Evolutionary conservation across 164 flowering plant species (phyloP).

Genomic region (Piper longum): DNA sequence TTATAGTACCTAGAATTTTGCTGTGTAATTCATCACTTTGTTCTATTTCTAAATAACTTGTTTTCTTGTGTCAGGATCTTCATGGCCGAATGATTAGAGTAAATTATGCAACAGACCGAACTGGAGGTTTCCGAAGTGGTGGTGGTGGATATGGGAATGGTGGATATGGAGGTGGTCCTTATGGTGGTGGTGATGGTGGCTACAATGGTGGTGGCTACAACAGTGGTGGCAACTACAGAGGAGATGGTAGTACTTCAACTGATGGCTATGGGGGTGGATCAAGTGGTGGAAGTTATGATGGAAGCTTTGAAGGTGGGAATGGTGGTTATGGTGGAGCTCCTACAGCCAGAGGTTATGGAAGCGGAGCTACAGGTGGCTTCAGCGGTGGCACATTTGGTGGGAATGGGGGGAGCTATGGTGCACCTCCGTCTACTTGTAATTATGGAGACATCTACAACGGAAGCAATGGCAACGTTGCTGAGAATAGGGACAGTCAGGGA

Average conservation of each 20-base stretch:
- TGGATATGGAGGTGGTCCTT: slow-evolving; percentile 6
- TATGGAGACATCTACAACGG: slow-evolving; percentile 1
- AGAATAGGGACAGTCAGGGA: not conserved
- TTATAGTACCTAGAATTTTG: too few relatives aligned
- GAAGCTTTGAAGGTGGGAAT: not conserved
- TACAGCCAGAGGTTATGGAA: not conserved
- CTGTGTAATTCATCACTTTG: not conserved
- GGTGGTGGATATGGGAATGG: slow-evolving; percentile 5
- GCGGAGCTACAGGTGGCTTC: not conserved
- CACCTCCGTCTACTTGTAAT: not conserved
- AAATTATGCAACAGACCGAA: slow-evolving; percentile 61
- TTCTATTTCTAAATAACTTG: not conserved
- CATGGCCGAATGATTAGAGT: slow-evolving; percentile 66
- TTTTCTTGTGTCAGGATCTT: slow-evolving; percentile 35
- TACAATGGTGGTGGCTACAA: slow-evolving; percentile 3
- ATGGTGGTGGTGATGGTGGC: slow-evolving; percentile 7
- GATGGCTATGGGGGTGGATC: not conserved
- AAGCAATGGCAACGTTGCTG: not conserved
- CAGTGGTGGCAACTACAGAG: not conserved
- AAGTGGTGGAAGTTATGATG: not conserved
- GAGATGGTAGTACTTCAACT: not conserved
- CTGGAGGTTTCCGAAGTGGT: slow-evolving; percentile 14
- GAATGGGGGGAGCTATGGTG: not conserved
- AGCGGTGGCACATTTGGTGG: slow-evolving; percentile 1
- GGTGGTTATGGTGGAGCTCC: not conserved